phyloP scores from a whole-genome alignment of 257 asterid genomes.

The Solanum acaule region DNA sequence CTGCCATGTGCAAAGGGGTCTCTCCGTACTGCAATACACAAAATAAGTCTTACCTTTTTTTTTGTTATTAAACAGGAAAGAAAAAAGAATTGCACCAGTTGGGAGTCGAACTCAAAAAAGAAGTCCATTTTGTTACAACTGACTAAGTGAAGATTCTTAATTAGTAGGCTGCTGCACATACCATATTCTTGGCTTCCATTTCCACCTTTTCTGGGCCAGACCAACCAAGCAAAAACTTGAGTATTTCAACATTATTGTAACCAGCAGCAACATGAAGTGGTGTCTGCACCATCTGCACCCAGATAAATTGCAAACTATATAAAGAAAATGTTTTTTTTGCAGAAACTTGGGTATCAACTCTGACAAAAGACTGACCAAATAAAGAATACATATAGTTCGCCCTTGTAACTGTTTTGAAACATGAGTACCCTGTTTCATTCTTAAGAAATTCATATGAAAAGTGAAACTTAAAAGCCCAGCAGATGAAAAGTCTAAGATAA shows the following conservation, averaged over 20 bases:
- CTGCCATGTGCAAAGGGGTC: constrained; percentile 98
- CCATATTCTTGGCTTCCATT: constrained; percentile 90
- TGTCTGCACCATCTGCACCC: constrained; percentile 82
- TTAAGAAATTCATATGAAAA: not conserved
- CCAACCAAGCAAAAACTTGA: constrained; percentile 64
- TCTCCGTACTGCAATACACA: constrained; percentile 66
- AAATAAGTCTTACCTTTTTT: not conserved
- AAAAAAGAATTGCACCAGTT: not conserved
- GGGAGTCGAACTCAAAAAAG: not conserved
- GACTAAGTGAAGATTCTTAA: not conserved
- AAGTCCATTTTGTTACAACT: not conserved
- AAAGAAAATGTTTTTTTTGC: not conserved
- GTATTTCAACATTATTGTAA: constrained; percentile 69
- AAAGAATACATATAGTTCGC: not conserved
- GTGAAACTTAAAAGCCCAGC: not conserved
- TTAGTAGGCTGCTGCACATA: constrained; percentile 5
- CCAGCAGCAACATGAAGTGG: constrained; percentile 98
- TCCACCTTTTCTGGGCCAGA: constrained; percentile 74
- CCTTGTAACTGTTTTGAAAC: not conserved
- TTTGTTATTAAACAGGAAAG: not conserved
- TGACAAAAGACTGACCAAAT: not conserved
- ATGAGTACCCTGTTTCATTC: not conserved
- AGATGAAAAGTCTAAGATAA: not conserved
- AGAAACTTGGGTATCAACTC: not conserved
- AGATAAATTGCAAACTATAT: not conserved